A percentile compares a stretch with the other conserved stretches of the same genome.
phyloP scores from a whole-genome alignment of 768 basidiomycete species.

The Leccinum disarticulatum region DNA sequence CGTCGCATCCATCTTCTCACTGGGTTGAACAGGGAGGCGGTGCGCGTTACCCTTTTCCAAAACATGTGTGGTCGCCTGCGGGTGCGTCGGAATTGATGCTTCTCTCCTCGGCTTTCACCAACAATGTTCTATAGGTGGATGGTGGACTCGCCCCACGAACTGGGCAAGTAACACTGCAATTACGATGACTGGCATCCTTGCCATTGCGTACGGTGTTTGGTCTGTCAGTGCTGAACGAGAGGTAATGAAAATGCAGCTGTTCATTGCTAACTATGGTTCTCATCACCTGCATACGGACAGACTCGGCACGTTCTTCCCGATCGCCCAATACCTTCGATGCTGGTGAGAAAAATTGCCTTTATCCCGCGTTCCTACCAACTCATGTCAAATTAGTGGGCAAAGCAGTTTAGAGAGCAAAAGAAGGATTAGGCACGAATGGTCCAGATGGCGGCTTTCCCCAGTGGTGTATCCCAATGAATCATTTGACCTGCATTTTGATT shows the following conservation, averaged over 20 bases:
- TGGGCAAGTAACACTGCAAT: slow-evolving; percentile 87
- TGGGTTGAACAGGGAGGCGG: slow-evolving; percentile 65
- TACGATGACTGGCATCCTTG: slow-evolving; percentile 63
- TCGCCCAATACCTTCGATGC: slow-evolving; percentile 77
- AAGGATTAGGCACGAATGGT: slow-evolving; percentile 15
- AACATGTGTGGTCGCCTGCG: slow-evolving; percentile 93
- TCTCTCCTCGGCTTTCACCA: not conserved
- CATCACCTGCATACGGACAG: slow-evolving; percentile 36
- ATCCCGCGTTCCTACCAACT: slow-evolving; percentile 4
- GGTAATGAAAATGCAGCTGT: slow-evolving; percentile 40
- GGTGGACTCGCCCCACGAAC: slow-evolving; percentile 91
- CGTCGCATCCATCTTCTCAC: not conserved
- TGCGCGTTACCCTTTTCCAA: slow-evolving; percentile 88
- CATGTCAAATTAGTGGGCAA: slow-evolving; percentile 43
- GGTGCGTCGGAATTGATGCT: slow-evolving; percentile 43
- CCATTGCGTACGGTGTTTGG: slow-evolving; percentile 68
- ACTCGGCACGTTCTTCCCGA: slow-evolving; percentile 57
- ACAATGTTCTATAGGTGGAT: slow-evolving; percentile 63
- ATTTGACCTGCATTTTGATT: not conserved
- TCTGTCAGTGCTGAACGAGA: slow-evolving; percentile 74
- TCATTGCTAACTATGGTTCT: slow-evolving; percentile 5
- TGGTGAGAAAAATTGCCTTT: slow-evolving; percentile 44
- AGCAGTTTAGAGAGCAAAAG: slow-evolving; percentile 42
- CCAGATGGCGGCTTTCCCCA: not conserved
- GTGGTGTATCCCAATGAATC: not conserved